Base-by-base conservation (phyloP, 2,329 filamentous ascomycete genomes). In the Paecilomyces sp. region DNA sequence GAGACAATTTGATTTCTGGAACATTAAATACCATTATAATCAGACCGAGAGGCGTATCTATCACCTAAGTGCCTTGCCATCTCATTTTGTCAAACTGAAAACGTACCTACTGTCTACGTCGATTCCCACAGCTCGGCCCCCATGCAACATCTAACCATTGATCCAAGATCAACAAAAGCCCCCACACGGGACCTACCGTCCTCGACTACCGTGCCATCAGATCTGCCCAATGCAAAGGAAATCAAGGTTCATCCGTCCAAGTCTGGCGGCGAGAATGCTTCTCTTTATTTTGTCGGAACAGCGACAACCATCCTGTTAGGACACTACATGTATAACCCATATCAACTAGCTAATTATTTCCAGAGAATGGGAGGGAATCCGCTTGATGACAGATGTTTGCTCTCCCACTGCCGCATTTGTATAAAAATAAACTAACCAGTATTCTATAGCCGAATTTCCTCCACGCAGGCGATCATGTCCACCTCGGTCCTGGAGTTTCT, bases 391-490 rank as follows among this genome's bases (percentile, higher is more conserved):
- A 3, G 75, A 77, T 70, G 70, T 71, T 55, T 57, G 57, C 28
- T 59, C n/a, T 18, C 24, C 7, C 1, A 8, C 15, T 28, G 13
- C 25, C 13, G 22, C 24, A 24, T 18, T 47, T 6, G 6, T 57
- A 24, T 31, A 56, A 15, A 18, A 31, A 22, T 36, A 22, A 28
- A 22, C 28, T 55, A 28, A 55, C 18, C 22, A 33, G 31, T 9
- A 36, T 18, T 9, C 9, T 13, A n/a, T 24, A 83, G 68, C 83
- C 85, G 8, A 87, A 88, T 70, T 88, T 89, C 71, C 78, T 89
- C 0, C 86, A 87, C 65, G 80, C 81, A 1, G 85, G 85, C 33
- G 85, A 88, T 65, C 83, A 88, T 64, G 85, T 88, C 8, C 85
- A 88, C 68, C 79, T 88, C 1, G 86, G 85, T 0, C 85, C 86